Evolutionary conservation across 257 asterid species (phyloP).

Genomic region (Fraxinus excelsior): DNA sequence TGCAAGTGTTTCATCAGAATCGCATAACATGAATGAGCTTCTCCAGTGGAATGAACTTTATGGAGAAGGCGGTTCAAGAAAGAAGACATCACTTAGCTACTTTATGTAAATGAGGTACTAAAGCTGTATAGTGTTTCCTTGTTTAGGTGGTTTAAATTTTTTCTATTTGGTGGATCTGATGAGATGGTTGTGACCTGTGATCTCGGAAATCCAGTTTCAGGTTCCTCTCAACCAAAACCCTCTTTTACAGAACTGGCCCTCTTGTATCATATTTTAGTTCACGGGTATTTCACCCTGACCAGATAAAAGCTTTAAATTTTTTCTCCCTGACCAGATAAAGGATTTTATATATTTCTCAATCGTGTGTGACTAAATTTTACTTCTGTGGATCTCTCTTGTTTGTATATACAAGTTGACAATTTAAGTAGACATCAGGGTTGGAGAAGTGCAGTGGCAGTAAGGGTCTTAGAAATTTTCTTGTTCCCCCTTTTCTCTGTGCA

Average conservation of each 20-base stretch:
- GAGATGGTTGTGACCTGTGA: slow-evolving; percentile 23
- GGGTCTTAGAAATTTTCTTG: not conserved
- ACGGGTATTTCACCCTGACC: slow-evolving; percentile 21
- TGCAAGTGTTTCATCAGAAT: slow-evolving; percentile 75
- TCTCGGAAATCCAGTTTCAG: slow-evolving; percentile 33
- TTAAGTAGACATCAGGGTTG: not conserved
- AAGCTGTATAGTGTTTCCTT: slow-evolving; percentile 13
- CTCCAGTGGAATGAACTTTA: slow-evolving; percentile 75
- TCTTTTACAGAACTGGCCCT: slow-evolving; percentile 16
- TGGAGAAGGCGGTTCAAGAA: slow-evolving; percentile 88
- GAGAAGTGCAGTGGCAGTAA: not conserved
- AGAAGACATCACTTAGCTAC: slow-evolving; percentile 69
- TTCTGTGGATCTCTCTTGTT: slow-evolving; percentile 21
- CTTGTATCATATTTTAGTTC: slow-evolving; percentile 34
- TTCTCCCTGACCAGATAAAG: slow-evolving; percentile 19
- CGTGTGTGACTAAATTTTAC: slow-evolving; percentile 11
- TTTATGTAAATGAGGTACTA: slow-evolving; percentile 45
- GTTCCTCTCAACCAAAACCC: slow-evolving; percentile 29
- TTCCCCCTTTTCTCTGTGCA: not conserved
- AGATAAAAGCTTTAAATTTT: not conserved
- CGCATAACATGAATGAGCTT: slow-evolving; percentile 72
- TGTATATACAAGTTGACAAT: slow-evolving; percentile 30
- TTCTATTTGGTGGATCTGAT: not conserved
- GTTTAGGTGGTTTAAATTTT: not conserved
- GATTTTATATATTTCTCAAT: slow-evolving; percentile 10